Conservation (phyloP, 441 rosid genomes). For the Croton setiger region DNA sequence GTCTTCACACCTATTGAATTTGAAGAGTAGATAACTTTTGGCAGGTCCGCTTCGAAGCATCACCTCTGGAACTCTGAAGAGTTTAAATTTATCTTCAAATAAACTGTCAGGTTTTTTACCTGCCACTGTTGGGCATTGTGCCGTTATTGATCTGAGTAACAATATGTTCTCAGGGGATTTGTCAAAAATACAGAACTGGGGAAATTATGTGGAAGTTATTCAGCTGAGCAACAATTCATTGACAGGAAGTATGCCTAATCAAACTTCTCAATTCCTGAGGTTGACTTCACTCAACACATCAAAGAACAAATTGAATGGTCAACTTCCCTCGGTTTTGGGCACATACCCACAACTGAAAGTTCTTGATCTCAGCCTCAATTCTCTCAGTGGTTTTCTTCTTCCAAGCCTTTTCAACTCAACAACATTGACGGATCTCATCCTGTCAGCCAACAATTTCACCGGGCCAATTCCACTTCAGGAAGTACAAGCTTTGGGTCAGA, state of each 20-base stretch:
- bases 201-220: slow-evolving; percentile 57
- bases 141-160: slow-evolving; percentile 60
- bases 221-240: slow-evolving; percentile 77
- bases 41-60: slow-evolving; percentile 66
- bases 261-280: slow-evolving; percentile 54
- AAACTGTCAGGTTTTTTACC: slow-evolving; percentile 67
- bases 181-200: slow-evolving; percentile 64
- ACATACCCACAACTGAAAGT: slow-evolving; percentile 42
- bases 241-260: slow-evolving; percentile 61
- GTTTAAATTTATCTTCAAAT: slow-evolving; percentile 75
- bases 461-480: slow-evolving; percentile 67
- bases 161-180: slow-evolving; percentile 60
- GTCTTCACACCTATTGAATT: not conserved
- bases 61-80: slow-evolving; percentile 60
- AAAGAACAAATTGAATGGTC: slow-evolving; percentile 57
- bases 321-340: slow-evolving; percentile 51
- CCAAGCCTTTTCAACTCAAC: slow-evolving; percentile 49
- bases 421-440: slow-evolving; percentile 55
- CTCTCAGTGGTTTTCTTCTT: slow-evolving; percentile 60
- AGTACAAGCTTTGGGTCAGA: slow-evolving; percentile 32
- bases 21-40: slow-evolving; percentile 16
- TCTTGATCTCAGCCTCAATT: slow-evolving; percentile 73
- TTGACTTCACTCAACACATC: slow-evolving; percentile 51
- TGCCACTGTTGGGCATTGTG: slow-evolving; percentile 38
- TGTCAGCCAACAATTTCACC: slow-evolving; percentile 58